Evolutionary conservation across 306 rosid species (phyloP).

Genomic region (Quillaja saponaria): DNA sequence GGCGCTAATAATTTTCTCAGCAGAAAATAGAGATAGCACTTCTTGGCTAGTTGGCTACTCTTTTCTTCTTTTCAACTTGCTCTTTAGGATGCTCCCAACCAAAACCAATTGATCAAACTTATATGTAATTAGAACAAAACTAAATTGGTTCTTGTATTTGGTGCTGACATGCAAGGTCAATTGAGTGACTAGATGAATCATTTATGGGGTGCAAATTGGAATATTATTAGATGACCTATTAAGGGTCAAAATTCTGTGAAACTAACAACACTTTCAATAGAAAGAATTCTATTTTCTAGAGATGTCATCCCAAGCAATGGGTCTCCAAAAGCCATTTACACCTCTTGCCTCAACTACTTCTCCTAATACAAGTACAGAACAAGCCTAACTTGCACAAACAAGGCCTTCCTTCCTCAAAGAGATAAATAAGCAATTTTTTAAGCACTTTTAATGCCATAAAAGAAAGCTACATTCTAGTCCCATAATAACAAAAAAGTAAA

Average conservation of each 20-base stretch:
- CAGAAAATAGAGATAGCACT: no score
- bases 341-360: constrained; percentile 69
- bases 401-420: constrained; percentile 18
- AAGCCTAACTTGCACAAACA: constrained; percentile 2
- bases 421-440: constrained; percentile 4
- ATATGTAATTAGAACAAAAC: no score
- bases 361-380: not conserved
- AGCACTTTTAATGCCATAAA: no score
- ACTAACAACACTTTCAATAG: constrained; percentile 57
- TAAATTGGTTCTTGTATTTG: not conserved
- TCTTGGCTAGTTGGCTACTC: no score
- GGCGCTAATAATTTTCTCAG: no score
- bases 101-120: no score
- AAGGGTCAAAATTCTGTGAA: constrained; percentile 85
- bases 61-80: no score
- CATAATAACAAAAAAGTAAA: constrained; percentile 27
- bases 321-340: constrained; percentile 77
- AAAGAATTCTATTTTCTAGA: constrained; percentile 57
- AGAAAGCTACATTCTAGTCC: constrained; percentile 18
- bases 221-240: constrained; percentile 60
- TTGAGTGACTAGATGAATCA: constrained; percentile 79
- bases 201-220: constrained; percentile 92
- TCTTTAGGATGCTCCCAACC: no score
- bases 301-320: constrained; percentile 75
- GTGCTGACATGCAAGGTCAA: constrained; percentile 61